phyloP scores from a whole-genome alignment of 1,284 basidiomycete species.

The Malassezia equina region DNA sequence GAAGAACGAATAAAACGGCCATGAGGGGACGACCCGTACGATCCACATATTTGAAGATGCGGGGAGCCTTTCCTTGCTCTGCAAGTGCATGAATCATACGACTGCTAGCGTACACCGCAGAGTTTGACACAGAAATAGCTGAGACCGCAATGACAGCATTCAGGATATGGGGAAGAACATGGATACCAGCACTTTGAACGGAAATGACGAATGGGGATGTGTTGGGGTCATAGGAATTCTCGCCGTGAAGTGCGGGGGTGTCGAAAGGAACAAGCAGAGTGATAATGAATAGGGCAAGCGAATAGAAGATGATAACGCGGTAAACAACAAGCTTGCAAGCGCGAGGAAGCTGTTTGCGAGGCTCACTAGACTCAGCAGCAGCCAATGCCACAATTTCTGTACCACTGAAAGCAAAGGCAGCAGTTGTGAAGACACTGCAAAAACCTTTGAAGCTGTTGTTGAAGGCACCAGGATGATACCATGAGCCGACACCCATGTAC shows the following conservation, averaged over 20 bases:
- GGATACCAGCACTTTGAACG: slow-evolving; percentile 49
- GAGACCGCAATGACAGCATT: slow-evolving; percentile 51
- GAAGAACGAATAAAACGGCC: slow-evolving; percentile 45
- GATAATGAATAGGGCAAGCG: slow-evolving; percentile 51
- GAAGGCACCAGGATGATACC: slow-evolving; percentile 47
- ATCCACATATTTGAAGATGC: slow-evolving; percentile 51
- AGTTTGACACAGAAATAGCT: slow-evolving; percentile 50
- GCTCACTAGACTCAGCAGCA: slow-evolving; percentile 57
- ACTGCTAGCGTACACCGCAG: slow-evolving; percentile 49
- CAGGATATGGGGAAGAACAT: slow-evolving; percentile 50
- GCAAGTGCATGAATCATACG: slow-evolving; percentile 48
- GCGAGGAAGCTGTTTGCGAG: slow-evolving; percentile 41
- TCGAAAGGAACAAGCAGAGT: slow-evolving; percentile 36
- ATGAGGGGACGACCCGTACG: slow-evolving; percentile 52
- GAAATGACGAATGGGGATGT: slow-evolving; percentile 53
- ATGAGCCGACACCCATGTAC: slow-evolving; percentile 36
- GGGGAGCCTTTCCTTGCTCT: slow-evolving; percentile 50
- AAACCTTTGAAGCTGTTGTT: slow-evolving; percentile 49
- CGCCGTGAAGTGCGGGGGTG: slow-evolving; percentile 19
- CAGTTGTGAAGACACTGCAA: slow-evolving; percentile 49
- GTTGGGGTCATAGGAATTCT: slow-evolving; percentile 41
- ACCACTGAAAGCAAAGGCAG: slow-evolving; percentile 70
- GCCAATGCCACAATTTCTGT: slow-evolving; percentile 79
- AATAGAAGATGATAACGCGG: slow-evolving; percentile 50
- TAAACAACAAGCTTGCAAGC: slow-evolving; percentile 31